Base-by-base conservation (phyloP, 2,329 filamentous ascomycete species). In the Pseudopyricularia cyperi region DNA sequence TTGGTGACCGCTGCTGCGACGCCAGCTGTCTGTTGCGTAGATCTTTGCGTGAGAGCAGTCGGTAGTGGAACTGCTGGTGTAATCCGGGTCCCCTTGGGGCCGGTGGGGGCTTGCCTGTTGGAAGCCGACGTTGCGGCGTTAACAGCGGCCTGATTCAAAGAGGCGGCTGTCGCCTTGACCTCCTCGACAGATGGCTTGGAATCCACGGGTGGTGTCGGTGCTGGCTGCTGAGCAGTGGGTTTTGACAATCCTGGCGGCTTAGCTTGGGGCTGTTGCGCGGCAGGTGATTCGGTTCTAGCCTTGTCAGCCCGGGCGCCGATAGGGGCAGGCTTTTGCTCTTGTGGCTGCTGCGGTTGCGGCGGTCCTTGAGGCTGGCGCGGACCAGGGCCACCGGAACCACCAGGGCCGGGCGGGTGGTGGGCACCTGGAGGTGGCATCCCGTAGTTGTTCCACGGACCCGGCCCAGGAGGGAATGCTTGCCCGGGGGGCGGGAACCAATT, bases 1-100 rank as follows among this genome's bases (percentile, higher is more conserved):
- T 51, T 44, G 30, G 32, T 3, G 4, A 34, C 47, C 14, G 24
- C 47, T 34, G 28, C 47, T 4, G 47, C 32, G 9, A 35, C 47
- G 22, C 32, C 47, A 15, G 34, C 30, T 19, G 47, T 34, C 15
- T 32, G 57, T 57, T 56, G 65, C 17, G 58, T 50, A 2, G 58
- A 52, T 53, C 58, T 68, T 32, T 60, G 55, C 15, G 63, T 61
- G 17, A 68, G 63, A 22, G 71, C 67, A 53, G 73, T 75, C 14
- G 77, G 68, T 1, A 87, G 72, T 26, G 85, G 85, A 26, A 89
- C 70, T 12, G 79, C 85, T 1, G 83, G 83, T 15, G 80, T 73
- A 50, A 85, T 73, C 33, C 82, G 79, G 47, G 67, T 71, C 55
- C 64, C 71, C 58, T 67, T 76, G 15, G 73, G 73, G 11, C 73